These are phyloP conservation scores for Saksenaea oblongispora DNA, from an alignment of 371 early-diverging fungal species.

Conservation along the genomic window DNA sequence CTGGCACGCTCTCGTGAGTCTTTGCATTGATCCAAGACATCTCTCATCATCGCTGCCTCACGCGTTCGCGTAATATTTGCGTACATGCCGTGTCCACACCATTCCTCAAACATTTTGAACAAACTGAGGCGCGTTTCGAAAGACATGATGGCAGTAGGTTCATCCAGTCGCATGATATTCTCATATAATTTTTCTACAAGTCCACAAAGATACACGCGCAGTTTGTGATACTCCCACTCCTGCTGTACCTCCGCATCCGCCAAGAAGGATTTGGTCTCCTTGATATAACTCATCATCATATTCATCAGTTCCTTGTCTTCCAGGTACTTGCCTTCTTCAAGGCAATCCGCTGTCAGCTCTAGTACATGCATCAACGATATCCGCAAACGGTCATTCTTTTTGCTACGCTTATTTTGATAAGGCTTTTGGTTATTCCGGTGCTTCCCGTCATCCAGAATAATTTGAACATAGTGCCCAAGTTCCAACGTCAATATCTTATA, in stretches of 20 bases:
- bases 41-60: conserved; percentile 75
- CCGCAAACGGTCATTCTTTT: conserved; percentile 72
- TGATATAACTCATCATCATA: conserved; percentile 68
- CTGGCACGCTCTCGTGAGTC: conserved; percentile 68
- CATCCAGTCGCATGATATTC: conserved; percentile 51
- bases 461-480: conserved; percentile 61
- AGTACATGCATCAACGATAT: conserved; percentile 76
- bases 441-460: conserved; percentile 70
- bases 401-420: conserved; percentile 64
- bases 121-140: conserved; percentile 77
- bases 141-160: conserved; percentile 62
- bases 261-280: conserved; percentile 74
- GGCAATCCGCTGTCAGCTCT: conserved; percentile 71
- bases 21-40: conserved; percentile 75
- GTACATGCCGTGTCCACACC: conserved; percentile 88
- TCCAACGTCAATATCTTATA: conserved; percentile 73
- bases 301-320: conserved; percentile 66
- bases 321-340: conserved; percentile 52
- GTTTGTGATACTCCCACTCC: conserved; percentile 88
- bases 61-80: conserved; percentile 64
- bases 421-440: conserved; percentile 59
- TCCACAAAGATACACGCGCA: conserved; percentile 86
- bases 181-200: conserved; percentile 85
- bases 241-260: conserved; percentile 70
- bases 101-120: conserved; percentile 87